These are phyloP conservation scores for Mollisiaceae sp. DNA, from an alignment of 2,329 filamentous ascomycete species.

Conservation along the genomic window DNA sequence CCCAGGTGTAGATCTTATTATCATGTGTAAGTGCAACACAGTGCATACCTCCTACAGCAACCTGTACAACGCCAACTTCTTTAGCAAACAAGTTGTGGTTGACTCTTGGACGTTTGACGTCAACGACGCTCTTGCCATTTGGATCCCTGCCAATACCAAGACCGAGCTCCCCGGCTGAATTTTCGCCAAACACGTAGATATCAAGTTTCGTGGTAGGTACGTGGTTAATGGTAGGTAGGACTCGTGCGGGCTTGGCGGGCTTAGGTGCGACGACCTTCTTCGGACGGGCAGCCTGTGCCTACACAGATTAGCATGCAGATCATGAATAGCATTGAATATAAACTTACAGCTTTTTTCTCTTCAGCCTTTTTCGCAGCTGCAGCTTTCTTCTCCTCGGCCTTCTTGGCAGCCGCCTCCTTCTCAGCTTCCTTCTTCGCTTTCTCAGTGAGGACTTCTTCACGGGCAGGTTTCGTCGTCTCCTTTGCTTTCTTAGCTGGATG, in stretches of 20 bases:
- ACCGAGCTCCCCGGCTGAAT: constrained; percentile 80
- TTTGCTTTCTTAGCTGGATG: not conserved
- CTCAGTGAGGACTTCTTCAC: not conserved
- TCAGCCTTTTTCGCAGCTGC: constrained; percentile 12
- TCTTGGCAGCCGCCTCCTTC: constrained; percentile 21
- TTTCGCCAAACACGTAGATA: constrained; percentile 82
- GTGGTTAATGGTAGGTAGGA: constrained; percentile 61
- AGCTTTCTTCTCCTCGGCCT: constrained; percentile 19
- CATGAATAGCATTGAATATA: not conserved
- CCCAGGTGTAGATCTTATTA: constrained; percentile 85
- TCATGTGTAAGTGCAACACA: constrained; percentile 76
- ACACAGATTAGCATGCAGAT: not conserved
- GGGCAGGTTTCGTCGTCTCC: not conserved
- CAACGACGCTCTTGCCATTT: constrained; percentile 64
- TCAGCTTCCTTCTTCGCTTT: constrained; percentile 14
- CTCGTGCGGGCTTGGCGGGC: constrained; percentile 41
- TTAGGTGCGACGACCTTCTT: constrained; percentile 26
- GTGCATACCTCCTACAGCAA: constrained; percentile 85
- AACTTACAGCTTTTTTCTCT: constrained; percentile 15
- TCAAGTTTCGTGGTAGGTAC: constrained; percentile 68
- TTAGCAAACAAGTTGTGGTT: constrained; percentile 64
- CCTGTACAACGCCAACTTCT: constrained; percentile 70
- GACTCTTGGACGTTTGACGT: constrained; percentile 76
- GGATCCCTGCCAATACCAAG: constrained; percentile 68
- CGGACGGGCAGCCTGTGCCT: constrained; percentile 10